Conservation (phyloP, 129 eudicot species). For the Smallanthus sonchifolius region DNA sequence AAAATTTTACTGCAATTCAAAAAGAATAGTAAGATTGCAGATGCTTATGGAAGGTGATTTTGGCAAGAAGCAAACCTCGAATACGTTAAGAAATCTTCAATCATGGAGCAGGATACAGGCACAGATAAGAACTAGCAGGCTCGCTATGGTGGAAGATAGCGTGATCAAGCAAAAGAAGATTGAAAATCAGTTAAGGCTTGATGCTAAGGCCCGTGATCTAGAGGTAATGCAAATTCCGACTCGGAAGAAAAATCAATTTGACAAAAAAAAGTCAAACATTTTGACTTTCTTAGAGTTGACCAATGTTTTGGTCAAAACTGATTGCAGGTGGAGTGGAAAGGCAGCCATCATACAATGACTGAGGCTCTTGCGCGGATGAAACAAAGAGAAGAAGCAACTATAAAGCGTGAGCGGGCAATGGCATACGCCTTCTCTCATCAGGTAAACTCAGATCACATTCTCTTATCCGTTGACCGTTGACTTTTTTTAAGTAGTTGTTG, state of each 20-base stretch:
- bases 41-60: constrained; percentile 43
- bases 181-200: constrained; percentile 76
- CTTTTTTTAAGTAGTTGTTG: not conserved
- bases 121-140: constrained; percentile 63
- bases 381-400: constrained; percentile 88
- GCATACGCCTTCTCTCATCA: constrained; percentile 98
- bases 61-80: constrained; percentile 63
- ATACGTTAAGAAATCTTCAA: constrained; percentile 70
- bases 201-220: constrained; percentile 63
- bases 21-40: constrained; percentile 51
- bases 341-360: constrained; percentile 67
- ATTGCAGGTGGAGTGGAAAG: constrained; percentile 78
- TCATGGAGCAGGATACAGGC: constrained; percentile 80
- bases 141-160: constrained; percentile 63
- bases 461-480: not conserved
- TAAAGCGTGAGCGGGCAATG: constrained; percentile 91
- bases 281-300: not conserved
- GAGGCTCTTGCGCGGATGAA: constrained; percentile 71
- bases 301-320: constrained; percentile 5
- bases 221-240: constrained; percentile 43
- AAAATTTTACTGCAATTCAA: constrained; percentile 40
- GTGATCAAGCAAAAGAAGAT: constrained; percentile 72
- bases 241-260: not conserved
- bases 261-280: constrained; percentile 6
- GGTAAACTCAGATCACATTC: constrained; percentile 32